phyloP scores from a whole-genome alignment of 2,329 filamentous ascomycete species.

The Aspergillus alliaceus region DNA sequence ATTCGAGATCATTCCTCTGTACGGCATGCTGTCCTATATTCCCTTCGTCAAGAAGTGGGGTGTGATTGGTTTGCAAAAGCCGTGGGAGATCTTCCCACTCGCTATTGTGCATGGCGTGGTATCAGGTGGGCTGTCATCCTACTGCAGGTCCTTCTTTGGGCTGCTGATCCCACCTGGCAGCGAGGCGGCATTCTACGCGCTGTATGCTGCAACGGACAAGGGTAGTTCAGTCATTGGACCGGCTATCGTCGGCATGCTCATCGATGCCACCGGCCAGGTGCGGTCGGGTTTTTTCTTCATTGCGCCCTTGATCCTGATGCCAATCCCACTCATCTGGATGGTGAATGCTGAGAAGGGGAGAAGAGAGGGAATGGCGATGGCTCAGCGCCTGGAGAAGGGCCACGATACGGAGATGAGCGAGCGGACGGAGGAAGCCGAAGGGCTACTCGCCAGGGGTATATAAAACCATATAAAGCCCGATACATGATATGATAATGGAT shows the following conservation, averaged over 20 bases:
- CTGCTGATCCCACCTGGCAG: slow-evolving; percentile 86
- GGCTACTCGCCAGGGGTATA: slow-evolving; percentile 22
- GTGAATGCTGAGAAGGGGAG: slow-evolving; percentile 52
- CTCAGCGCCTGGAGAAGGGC: slow-evolving; percentile 19
- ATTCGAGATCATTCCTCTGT: slow-evolving; percentile 88
- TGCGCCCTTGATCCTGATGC: slow-evolving; percentile 73
- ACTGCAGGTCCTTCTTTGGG: slow-evolving; percentile 83
- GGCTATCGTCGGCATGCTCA: slow-evolving; percentile 83
- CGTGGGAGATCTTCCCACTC: slow-evolving; percentile 91
- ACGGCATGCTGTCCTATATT: slow-evolving; percentile 80
- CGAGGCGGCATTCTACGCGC: slow-evolving; percentile 87
- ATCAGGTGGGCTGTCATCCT: slow-evolving; percentile 78
- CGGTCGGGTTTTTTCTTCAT: slow-evolving; percentile 87
- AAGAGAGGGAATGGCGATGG: slow-evolving; percentile 33
- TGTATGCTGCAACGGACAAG: slow-evolving; percentile 95
- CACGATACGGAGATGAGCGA: slow-evolving; percentile 8
- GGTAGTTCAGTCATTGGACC: slow-evolving; percentile 87
- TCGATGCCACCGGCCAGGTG: slow-evolving; percentile 73
- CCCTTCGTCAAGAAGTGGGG: slow-evolving; percentile 72
- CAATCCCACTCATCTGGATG: slow-evolving; percentile 76
- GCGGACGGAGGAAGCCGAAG: slow-evolving; percentile 29
- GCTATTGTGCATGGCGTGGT: slow-evolving; percentile 85
- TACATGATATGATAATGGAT: background rate
- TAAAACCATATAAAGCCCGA: background rate
- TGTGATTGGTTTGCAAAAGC: slow-evolving; percentile 76